Base-by-base conservation (phyloP, 495 filamentous ascomycete genomes). In the Lindgomyces ingoldianus region DNA sequence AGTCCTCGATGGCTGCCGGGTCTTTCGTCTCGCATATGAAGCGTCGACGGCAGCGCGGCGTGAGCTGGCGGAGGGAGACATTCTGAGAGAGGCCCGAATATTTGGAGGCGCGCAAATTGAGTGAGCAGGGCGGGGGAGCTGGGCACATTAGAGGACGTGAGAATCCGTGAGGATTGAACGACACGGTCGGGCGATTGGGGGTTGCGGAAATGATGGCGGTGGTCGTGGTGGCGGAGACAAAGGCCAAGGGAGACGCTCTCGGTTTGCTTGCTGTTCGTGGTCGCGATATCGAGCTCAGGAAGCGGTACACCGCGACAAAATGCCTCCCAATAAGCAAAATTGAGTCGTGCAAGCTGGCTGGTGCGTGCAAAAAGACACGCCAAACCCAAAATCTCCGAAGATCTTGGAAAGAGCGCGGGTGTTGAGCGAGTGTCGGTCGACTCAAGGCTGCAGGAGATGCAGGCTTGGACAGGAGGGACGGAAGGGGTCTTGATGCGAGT, bases 51-150 rank as follows among this genome's bases (percentile, higher is more conserved):
- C 68, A 65, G 51, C 61, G 72, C 49, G 66, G 67, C 51, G 67
- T 68, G 66, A 64, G 57, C 56, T 65, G 69, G 65, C 70, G 65
- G 69, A 54, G 66, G 54, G 64, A 62, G 70, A 67, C 74, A 76
- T 76, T 65, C 68, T 69, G 68, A 53, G 26, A 54, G 39, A 42
- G 49, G 57, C 63, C 58, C 29, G 57, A 54, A 57, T 62, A 67
- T 64, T 60, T 48, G 50, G 47, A 62, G 68, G 59, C 53, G 62
- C 68, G 68, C 68, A 54, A 59, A 42, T 62, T 33, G 59, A 60
- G 36, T 42, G 53, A 64, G 49, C 51, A 63, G 25, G 63, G 58
- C 53, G 58, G 68, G 62, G 62, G 62, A 64, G 62, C 27, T 46
- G 68, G 63, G 63, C 68, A 70, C 68, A 70, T 70, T 59, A 62